Percentiles rank a stretch among this genome's conserved stretches.
Conservation (phyloP, 2,329 filamentous ascomycete species). For the Monosporascus sp. region DNA sequence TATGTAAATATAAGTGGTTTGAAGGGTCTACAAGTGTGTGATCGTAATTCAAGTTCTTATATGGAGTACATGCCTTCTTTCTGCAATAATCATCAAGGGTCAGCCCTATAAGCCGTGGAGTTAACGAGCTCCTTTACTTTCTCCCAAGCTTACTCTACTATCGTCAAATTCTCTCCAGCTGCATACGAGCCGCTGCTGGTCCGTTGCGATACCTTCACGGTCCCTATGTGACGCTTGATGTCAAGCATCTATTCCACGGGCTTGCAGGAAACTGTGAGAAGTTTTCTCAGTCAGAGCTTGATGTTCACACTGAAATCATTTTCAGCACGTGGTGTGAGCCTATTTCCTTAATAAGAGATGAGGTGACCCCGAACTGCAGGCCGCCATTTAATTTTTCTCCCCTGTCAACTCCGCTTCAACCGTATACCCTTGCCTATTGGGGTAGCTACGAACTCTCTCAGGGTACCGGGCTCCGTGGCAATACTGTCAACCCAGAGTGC, state of each 20-base stretch:
- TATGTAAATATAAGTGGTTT: too few relatives aligned
- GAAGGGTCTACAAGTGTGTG: too few relatives aligned
- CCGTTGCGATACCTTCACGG: neutral
- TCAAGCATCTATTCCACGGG: neutral
- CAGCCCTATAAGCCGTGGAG: neutral
- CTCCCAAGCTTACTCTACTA: neutral
- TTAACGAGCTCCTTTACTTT: neutral
- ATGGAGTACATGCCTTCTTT: neutral
- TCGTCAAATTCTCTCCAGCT: neutral
- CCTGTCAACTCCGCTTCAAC: slow-evolving; percentile 42
- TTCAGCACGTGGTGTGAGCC: too few relatives aligned
- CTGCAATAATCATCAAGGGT: neutral
- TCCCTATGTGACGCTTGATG: neutral
- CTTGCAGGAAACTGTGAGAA: slow-evolving; percentile 1
- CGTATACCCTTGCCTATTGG: slow-evolving; percentile 34
- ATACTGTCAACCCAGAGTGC: slow-evolving; percentile 36
- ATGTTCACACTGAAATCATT: neutral
- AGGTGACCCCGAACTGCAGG: slow-evolving; percentile 40
- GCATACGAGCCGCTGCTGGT: neutral
- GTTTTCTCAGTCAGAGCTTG: neutral
- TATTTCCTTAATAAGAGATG: slow-evolving; percentile 4
- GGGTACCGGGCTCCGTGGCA: slow-evolving; percentile 27
- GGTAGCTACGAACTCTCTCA: slow-evolving; percentile 45
- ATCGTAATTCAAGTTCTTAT: too few relatives aligned
- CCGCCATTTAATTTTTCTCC: slow-evolving; percentile 32